Evolutionary conservation across 208 protist genomes (phyloP).

Genomic region (Trypanosoma cruzi): DNA sequence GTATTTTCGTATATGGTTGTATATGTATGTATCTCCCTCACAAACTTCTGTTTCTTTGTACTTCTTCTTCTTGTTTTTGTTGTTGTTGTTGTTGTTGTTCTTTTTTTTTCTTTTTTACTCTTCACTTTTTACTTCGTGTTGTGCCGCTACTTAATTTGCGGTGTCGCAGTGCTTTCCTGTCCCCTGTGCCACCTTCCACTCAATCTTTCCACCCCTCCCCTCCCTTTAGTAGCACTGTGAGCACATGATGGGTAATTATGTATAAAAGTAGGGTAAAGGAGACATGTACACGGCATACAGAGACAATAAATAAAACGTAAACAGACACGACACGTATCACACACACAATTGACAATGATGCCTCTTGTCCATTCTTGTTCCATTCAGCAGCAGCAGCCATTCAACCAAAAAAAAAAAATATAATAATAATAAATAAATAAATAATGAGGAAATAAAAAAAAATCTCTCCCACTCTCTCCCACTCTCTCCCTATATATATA

Average conservation of each 20-base stretch:
- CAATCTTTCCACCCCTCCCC: no score
- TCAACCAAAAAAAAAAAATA: neutral
- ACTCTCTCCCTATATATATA: neutral
- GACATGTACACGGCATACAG: neutral
- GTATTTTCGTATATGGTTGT: neutral
- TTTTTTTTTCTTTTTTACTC: neutral
- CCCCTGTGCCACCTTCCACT: no score
- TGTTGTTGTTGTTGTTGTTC: neutral
- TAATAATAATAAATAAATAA: neutral
- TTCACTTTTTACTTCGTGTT: neutral
- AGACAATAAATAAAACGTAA: neutral
- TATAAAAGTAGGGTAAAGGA: neutral
- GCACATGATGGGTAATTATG: no score
- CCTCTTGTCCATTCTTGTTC: no score
- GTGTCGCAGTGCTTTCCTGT: neutral
- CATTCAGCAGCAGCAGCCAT: no score
- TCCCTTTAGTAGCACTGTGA: neutral
- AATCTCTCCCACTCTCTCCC: neutral
- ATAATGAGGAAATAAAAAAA: neutral
- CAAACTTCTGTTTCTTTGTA: neutral
- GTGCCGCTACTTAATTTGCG: neutral
- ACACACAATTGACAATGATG: no score
- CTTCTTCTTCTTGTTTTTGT: slow-evolving; percentile 3
- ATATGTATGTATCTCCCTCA: neutral
- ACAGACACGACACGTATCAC: neutral